A percentile compares a stretch with the other conserved stretches of the same genome.
These are phyloP conservation scores for Pseudocercospora crystallina DNA, from an alignment of 2,329 filamentous ascomycete genomes.

Conservation along the genomic window DNA sequence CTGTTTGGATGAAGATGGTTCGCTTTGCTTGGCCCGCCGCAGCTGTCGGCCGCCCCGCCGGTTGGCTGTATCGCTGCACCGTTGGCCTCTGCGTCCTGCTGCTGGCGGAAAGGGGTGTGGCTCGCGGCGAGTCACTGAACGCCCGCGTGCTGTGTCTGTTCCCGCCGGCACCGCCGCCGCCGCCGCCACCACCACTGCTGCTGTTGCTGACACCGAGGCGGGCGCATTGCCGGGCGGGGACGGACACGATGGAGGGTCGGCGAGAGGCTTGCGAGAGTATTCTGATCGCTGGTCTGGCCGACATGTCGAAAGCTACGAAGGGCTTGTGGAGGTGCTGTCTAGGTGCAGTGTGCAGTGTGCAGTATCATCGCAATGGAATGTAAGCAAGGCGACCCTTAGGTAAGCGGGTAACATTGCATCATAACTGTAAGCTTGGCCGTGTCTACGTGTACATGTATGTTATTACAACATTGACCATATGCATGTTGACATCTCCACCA, in stretches of 20 bases:
- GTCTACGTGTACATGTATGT: too few relatives aligned
- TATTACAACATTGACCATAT: neutral
- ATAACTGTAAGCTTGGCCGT: too few relatives aligned
- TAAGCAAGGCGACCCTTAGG: too few relatives aligned
- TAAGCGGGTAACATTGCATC: too few relatives aligned
- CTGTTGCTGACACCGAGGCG: slow-evolving; percentile 1
- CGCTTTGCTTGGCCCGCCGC: slow-evolving; percentile 45
- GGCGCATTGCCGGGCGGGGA: neutral
- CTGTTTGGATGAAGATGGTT: slow-evolving; percentile 97
- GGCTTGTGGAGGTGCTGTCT: too few relatives aligned
- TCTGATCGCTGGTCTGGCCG: slow-evolving; percentile 2
- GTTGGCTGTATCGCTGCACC: slow-evolving; percentile 21
- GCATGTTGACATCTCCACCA: too few relatives aligned
- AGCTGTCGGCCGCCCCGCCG: slow-evolving; percentile 32
- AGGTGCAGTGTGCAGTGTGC: neutral
- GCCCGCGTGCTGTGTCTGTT: neutral
- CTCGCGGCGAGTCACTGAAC: slow-evolving; percentile 25
- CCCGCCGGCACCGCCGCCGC: too few relatives aligned
- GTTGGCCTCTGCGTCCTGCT: slow-evolving; percentile 25
- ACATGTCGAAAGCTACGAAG: neutral
- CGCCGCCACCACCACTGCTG: neutral
- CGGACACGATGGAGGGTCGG: neutral
- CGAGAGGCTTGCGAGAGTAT: neutral
- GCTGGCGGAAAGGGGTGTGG: slow-evolving; percentile 26
- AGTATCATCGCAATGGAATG: neutral